Evolutionary conservation across 208 protist genomes (phyloP).

Genomic region (Wallacemonas sp.): DNA sequence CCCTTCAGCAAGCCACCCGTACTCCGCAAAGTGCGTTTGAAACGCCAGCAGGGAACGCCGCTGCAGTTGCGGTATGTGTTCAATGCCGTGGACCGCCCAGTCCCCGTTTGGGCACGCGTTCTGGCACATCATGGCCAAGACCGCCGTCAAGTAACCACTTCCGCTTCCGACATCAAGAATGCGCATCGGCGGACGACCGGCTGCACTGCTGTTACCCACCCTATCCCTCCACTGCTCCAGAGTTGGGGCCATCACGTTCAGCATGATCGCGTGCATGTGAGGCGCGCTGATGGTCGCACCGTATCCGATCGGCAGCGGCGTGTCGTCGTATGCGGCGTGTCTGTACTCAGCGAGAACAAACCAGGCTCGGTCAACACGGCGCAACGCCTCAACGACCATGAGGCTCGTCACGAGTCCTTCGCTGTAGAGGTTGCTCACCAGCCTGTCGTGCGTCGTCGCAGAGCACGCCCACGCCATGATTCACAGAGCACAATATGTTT

Average conservation of each 20-base stretch:
- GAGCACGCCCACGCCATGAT: constrained; percentile 85
- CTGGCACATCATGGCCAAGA: constrained; percentile 60
- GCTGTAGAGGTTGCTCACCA: constrained; percentile 57
- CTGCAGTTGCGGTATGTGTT: constrained; percentile 71
- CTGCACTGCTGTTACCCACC: background rate
- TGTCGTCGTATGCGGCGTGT: constrained; percentile 61
- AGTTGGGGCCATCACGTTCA: constrained; percentile 68
- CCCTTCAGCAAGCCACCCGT: constrained; percentile 32
- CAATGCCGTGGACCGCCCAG: constrained; percentile 71
- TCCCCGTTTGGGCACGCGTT: constrained; percentile 2
- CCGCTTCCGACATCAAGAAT: constrained; percentile 88
- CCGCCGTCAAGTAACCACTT: constrained; percentile 88
- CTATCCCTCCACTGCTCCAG: background rate
- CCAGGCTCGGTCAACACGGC: constrained; percentile 69
- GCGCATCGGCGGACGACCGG: constrained; percentile 18
- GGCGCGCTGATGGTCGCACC: constrained; percentile 87
- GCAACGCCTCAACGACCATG: constrained; percentile 61
- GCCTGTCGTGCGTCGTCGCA: constrained; percentile 54
- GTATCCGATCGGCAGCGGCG: constrained; percentile 79
- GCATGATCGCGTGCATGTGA: constrained; percentile 91
- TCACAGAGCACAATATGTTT: too few relatives aligned
- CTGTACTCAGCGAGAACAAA: constrained; percentile 41
- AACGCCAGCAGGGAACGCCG: constrained; percentile 39
- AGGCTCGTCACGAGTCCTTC: constrained; percentile 52
- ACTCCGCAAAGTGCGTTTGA: constrained; percentile 32